Conservation (phyloP, 2,329 filamentous ascomycete species). For the Intubia oerlemansii region DNA sequence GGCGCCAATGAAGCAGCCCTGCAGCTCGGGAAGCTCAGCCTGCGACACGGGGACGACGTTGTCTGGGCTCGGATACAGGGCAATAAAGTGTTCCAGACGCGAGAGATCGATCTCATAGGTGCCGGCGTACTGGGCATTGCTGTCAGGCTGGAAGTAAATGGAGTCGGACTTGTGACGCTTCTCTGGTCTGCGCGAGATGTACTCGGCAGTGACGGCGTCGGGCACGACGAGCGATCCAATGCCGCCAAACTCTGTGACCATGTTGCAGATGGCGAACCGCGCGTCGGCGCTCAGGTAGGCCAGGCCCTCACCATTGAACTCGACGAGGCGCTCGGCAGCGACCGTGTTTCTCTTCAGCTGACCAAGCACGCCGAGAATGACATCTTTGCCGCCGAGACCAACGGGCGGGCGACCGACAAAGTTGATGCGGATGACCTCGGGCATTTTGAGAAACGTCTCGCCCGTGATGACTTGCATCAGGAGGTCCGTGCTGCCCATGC, state of each 20-base stretch:
- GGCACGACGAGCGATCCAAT: slow-evolving; percentile 21
- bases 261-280: slow-evolving; percentile 18
- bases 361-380: slow-evolving; percentile 17
- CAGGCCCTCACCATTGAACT: slow-evolving; percentile 15
- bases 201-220: slow-evolving; percentile 16
- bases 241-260: slow-evolving; percentile 18
- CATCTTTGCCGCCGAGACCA: slow-evolving; percentile 18
- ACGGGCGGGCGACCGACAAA: slow-evolving; percentile 13
- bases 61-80: slow-evolving; percentile 20
- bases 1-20: slow-evolving; percentile 24
- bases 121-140: slow-evolving; percentile 15
- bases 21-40: slow-evolving; percentile 12
- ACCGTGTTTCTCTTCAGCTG: slow-evolving; percentile 18
- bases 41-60: slow-evolving; percentile 19
- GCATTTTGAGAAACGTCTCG: slow-evolving; percentile 19
- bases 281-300: slow-evolving; percentile 15
- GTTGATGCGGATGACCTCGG: slow-evolving; percentile 15
- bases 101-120: slow-evolving; percentile 16
- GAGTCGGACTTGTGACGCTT: slow-evolving; percentile 13
- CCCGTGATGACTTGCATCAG: slow-evolving; percentile 16
- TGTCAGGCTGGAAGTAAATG: slow-evolving; percentile 19
- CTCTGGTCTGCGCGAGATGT: slow-evolving; percentile 14
- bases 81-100: slow-evolving; percentile 16
- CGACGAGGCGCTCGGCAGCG: slow-evolving; percentile 17
- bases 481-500: slow-evolving; percentile 18